Conservation (phyloP, 108 stramenopile species). For the Stephanodiscus triporus region DNA sequence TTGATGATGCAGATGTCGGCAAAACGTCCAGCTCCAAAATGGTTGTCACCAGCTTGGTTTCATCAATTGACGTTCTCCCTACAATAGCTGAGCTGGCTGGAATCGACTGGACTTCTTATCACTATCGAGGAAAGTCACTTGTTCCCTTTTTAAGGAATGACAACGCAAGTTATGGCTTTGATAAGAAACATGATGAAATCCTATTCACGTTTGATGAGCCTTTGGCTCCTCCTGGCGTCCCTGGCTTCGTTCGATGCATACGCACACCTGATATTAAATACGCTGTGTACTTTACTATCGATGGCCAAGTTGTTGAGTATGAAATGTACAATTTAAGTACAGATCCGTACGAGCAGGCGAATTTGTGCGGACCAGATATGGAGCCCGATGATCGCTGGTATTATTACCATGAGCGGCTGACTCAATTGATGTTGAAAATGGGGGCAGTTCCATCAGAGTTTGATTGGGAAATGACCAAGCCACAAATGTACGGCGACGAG, state of each 20-base stretch:
- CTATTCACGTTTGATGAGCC: constrained; percentile 57
- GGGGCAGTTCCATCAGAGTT: constrained; percentile 69
- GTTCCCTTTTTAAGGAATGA: constrained; percentile 22
- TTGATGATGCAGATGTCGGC: constrained; percentile 12
- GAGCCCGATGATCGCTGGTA: constrained; percentile 23
- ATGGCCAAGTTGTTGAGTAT: constrained; percentile 46
- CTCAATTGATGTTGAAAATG: constrained; percentile 61
- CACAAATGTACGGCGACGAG: no score
- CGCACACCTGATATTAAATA: constrained; percentile 50
- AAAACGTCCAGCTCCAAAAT: neutral
- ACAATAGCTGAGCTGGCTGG: constrained; percentile 41
- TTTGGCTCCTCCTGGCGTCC: constrained; percentile 46
- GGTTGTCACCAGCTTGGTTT: constrained; percentile 15
- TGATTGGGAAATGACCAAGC: constrained; percentile 56
- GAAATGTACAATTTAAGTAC: constrained; percentile 52
- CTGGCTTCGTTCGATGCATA: constrained; percentile 50
- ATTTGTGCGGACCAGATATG: constrained; percentile 22
- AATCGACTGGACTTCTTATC: constrained; percentile 17
- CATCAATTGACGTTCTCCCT: constrained; percentile 46
- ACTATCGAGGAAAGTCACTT: constrained; percentile 37
- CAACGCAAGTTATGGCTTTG: neutral
- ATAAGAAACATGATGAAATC: constrained; percentile 18
- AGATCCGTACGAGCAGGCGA: constrained; percentile 60
- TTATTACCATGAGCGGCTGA: constrained; percentile 23
- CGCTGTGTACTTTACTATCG: constrained; percentile 56